Conservation (phyloP, 129 eudicot species). For the Flaveria trinervia region DNA sequence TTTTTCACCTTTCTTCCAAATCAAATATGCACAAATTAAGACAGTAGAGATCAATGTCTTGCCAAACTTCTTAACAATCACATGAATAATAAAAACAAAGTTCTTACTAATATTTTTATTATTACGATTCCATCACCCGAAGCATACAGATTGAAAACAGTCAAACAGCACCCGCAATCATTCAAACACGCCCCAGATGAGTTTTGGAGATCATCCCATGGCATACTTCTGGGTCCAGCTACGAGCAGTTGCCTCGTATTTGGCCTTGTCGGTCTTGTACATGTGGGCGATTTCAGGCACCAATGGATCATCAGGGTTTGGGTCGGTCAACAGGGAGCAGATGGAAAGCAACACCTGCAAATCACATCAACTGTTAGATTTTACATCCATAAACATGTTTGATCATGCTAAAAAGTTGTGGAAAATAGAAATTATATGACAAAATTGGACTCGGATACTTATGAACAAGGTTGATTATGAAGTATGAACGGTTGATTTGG, state of each 20-base stretch:
- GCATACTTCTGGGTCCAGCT: conserved; percentile 88
- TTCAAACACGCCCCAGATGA: conserved; percentile 20
- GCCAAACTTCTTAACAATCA: conserved; percentile 42
- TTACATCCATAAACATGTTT: neutral
- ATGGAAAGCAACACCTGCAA: conserved; percentile 65
- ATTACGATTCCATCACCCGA: conserved; percentile 22
- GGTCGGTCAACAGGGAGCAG: conserved; percentile 72
- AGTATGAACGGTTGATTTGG: neutral
- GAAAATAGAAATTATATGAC: neutral
- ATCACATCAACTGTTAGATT: conserved; percentile 15
- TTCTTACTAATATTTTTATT: conserved; percentile 39
- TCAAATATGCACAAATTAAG: conserved; percentile 40
- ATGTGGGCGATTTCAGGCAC: conserved; percentile 81
- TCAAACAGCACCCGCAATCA: conserved; percentile 1
- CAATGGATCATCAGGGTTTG: conserved; percentile 75
- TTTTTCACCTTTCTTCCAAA: conserved; percentile 26
- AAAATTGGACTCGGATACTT: neutral
- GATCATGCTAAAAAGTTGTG: neutral
- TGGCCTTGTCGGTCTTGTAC: conserved; percentile 70
- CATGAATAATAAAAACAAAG: conserved; percentile 27
- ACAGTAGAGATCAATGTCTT: conserved; percentile 31
- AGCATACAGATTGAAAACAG: conserved; percentile 5
- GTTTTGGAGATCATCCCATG: conserved; percentile 47
- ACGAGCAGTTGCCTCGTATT: conserved; percentile 77
- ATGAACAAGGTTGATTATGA: neutral